Conservation (phyloP, 2,329 filamentous ascomycete genomes). For the Nigrograna mackinnonii region DNA sequence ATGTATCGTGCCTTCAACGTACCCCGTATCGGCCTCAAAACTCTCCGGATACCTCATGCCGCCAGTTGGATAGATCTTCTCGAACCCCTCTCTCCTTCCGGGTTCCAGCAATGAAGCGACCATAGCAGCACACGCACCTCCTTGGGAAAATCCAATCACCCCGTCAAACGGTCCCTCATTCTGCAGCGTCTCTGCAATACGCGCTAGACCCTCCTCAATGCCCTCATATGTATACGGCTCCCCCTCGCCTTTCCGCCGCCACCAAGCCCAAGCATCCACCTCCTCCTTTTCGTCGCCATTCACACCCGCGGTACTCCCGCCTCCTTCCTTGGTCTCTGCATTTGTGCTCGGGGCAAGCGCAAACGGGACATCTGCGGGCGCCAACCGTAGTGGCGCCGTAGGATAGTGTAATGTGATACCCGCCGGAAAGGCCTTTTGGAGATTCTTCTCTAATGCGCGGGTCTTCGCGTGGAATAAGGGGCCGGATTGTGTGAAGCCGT, state of each 20-base stretch:
- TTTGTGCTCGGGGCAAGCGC: constrained; percentile 26
- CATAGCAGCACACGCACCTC: constrained; percentile 66
- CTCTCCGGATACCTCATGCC: constrained; percentile 57
- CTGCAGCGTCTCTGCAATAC: constrained; percentile 55
- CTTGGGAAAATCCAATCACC: constrained; percentile 40
- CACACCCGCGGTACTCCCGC: too few relatives aligned
- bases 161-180: constrained; percentile 39
- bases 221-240: constrained; percentile 63
- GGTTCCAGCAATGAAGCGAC: constrained; percentile 73
- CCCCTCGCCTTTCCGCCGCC: constrained; percentile 67
- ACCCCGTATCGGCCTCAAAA: constrained; percentile 43
- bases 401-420: constrained; percentile 53
- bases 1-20: constrained; percentile 46
- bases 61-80: constrained; percentile 36
- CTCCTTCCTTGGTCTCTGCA: too few relatives aligned
- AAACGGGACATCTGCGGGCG: constrained; percentile 57
- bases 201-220: constrained; percentile 68
- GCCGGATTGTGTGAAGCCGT: constrained; percentile 89
- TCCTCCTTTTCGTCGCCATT: constrained; percentile 51
- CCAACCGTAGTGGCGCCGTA: constrained; percentile 48
- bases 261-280: constrained; percentile 82
- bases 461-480: constrained; percentile 85
- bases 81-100: constrained; percentile 53
- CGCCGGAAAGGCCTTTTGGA: constrained; percentile 71
- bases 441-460: constrained; percentile 79